phyloP scores from a whole-genome alignment of 2,329 filamentous ascomycete species.

The Hirsutella minnesotensis region DNA sequence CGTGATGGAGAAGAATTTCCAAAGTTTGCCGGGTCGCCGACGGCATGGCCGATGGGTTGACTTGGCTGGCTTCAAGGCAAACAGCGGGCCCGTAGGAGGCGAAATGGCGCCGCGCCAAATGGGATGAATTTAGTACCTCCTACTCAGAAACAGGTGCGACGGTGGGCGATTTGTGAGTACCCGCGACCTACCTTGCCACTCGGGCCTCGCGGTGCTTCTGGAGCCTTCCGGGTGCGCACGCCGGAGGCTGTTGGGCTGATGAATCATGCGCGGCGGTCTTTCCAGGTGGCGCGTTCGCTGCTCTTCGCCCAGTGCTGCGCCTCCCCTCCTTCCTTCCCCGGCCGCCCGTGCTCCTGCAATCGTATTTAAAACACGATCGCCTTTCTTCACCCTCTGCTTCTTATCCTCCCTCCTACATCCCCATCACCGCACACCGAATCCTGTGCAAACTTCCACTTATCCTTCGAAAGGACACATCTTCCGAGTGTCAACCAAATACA shows the following conservation, averaged over 20 bases:
- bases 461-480: neutral
- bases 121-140: no score
- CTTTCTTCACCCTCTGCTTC: neutral
- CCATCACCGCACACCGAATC: neutral
- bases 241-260: conserved; percentile 16
- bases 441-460: neutral
- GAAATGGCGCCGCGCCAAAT: no score
- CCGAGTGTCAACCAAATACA: neutral
- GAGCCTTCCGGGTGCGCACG: conserved; percentile 21
- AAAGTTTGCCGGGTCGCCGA: no score
- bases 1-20: no score
- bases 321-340: conserved; percentile 10
- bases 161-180: no score
- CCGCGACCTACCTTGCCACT: no score
- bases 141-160: no score
- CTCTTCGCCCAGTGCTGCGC: conserved; percentile 16
- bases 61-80: no score
- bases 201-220: conserved; percentile 19
- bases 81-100: no score
- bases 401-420: conserved; percentile 7
- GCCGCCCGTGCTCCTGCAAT: conserved; percentile 5
- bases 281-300: conserved; percentile 5
- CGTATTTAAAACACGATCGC: conserved; percentile 19
- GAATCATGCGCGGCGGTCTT: conserved; percentile 19
- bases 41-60: no score